A percentile compares a stretch with the other conserved stretches of the same genome.
phyloP scores from a whole-genome alignment of 2,329 filamentous ascomycete species.

The Falciphora oryzae region DNA sequence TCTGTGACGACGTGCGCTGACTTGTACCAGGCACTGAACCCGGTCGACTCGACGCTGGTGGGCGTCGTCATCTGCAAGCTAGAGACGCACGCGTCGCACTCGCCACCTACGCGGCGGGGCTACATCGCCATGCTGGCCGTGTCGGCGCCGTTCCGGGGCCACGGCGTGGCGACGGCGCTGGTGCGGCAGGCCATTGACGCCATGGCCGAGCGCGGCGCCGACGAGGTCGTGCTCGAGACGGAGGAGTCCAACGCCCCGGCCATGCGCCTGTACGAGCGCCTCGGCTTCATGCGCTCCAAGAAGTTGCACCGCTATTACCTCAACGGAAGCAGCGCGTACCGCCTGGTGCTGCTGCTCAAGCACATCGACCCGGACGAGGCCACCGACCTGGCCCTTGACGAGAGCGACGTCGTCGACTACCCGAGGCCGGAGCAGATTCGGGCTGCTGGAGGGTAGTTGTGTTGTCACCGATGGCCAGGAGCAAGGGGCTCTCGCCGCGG shows the following conservation, averaged over 20 bases:
- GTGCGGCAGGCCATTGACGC: conserved; percentile 88
- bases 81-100: conserved; percentile 81
- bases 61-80: conserved; percentile 95
- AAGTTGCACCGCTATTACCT: conserved; percentile 92
- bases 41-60: conserved; percentile 59
- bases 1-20: too few species aligned
- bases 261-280: conserved; percentile 84
- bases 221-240: conserved; percentile 94
- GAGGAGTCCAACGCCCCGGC: conserved; percentile 89
- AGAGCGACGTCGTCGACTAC: conserved; percentile 15
- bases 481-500: neutral
- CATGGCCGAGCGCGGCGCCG: conserved; percentile 78
- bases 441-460: neutral
- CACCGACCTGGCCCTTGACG: conserved; percentile 29
- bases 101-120: conserved; percentile 66
- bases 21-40: conserved; percentile 49
- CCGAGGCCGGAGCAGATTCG: conserved; percentile 5
- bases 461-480: neutral
- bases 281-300: conserved; percentile 90
- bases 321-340: conserved; percentile 91
- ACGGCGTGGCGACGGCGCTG: conserved; percentile 80
- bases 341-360: conserved; percentile 77
- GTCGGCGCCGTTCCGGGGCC: conserved; percentile 68
- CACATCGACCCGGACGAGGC: conserved; percentile 35
- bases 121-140: conserved; percentile 99